These are phyloP conservation scores for Chaetomiaceae sp. DNA, from an alignment of 2,329 filamentous ascomycete genomes.

Conservation along the genomic window DNA sequence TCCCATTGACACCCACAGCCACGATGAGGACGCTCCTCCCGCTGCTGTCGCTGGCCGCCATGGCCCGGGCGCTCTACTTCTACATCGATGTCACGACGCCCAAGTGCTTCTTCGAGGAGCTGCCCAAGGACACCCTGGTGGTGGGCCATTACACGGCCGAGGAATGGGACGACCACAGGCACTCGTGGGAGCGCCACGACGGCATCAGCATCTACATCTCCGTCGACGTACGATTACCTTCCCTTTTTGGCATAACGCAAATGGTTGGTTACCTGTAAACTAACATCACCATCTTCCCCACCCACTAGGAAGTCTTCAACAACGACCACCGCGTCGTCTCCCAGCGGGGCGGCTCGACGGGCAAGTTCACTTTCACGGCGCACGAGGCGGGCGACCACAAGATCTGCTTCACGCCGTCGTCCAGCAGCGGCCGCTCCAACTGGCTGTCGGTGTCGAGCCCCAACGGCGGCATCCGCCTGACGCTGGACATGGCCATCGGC, in stretches of 20 bases:
- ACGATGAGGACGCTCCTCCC: slow-evolving; percentile 57
- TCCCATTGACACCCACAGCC: not conserved
- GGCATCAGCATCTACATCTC: slow-evolving; percentile 82
- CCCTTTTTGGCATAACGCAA: not conserved
- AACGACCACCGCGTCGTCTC: slow-evolving; percentile 94
- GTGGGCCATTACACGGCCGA: slow-evolving; percentile 87
- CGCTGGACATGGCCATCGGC: slow-evolving; percentile 86
- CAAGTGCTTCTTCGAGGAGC: slow-evolving; percentile 97
- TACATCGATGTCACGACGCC: slow-evolving; percentile 79
- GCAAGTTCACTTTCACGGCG: slow-evolving; percentile 92
- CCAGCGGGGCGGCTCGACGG: slow-evolving; percentile 67
- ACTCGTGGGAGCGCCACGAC: slow-evolving; percentile 64
- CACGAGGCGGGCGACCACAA: slow-evolving; percentile 93
- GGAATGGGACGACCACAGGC: slow-evolving; percentile 68
- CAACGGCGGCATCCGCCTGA: slow-evolving; percentile 74
- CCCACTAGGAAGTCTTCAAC: slow-evolving; percentile 78
- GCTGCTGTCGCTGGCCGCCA: slow-evolving; percentile 57
- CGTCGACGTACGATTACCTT: slow-evolving; percentile 59
- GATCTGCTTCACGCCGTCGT: slow-evolving; percentile 86
- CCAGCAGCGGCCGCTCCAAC: slow-evolving; percentile 59
- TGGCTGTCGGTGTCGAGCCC: slow-evolving; percentile 63
- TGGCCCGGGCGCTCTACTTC: slow-evolving; percentile 84
- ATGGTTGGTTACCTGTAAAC: not conserved
- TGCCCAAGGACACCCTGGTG: slow-evolving; percentile 94
- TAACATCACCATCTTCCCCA: slow-evolving; percentile 7